phyloP scores from a whole-genome alignment of 768 basidiomycete species.

The Cystofilobasidium ferigula region DNA sequence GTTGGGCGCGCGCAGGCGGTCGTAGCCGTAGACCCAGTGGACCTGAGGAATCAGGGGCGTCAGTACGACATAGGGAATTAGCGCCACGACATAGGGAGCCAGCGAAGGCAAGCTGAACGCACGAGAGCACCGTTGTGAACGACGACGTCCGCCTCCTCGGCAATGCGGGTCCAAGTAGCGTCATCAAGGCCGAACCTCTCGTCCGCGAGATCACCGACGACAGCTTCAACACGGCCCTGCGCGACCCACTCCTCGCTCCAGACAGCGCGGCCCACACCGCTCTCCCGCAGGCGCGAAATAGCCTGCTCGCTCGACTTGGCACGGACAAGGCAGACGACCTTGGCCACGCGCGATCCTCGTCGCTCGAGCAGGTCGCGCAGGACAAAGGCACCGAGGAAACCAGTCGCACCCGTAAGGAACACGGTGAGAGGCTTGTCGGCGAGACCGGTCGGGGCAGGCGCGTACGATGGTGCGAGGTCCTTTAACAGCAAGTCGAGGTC shows the following conservation, averaged over 20 bases:
- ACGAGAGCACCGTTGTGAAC: slow-evolving; percentile 96
- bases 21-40: slow-evolving; percentile 98
- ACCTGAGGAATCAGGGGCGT: slow-evolving; percentile 47
- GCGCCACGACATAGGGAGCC: background rate
- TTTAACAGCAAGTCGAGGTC: slow-evolving; percentile 59
- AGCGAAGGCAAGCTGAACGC: slow-evolving; percentile 34
- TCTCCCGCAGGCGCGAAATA: slow-evolving; percentile 57
- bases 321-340: slow-evolving; percentile 87
- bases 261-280: slow-evolving; percentile 63
- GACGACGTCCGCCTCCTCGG: slow-evolving; percentile 64
- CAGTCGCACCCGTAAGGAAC: slow-evolving; percentile 93
- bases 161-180: slow-evolving; percentile 55
- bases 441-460: slow-evolving; percentile 52
- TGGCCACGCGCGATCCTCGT: slow-evolving; percentile 53
- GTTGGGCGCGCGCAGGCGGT: slow-evolving; percentile 79
- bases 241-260: slow-evolving; percentile 80
- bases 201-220: slow-evolving; percentile 70
- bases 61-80: background rate
- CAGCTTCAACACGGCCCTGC: slow-evolving; percentile 58
- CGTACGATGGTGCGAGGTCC: slow-evolving; percentile 53
- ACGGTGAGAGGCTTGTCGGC: slow-evolving; percentile 52
- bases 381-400: slow-evolving; percentile 90
- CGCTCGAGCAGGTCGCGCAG: slow-evolving; percentile 60
- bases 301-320: slow-evolving; percentile 55
- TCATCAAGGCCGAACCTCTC: slow-evolving; percentile 61